phyloP scores from a whole-genome alignment of 129 eudicot species.

The Rutidosis leptorrhynchoides region DNA sequence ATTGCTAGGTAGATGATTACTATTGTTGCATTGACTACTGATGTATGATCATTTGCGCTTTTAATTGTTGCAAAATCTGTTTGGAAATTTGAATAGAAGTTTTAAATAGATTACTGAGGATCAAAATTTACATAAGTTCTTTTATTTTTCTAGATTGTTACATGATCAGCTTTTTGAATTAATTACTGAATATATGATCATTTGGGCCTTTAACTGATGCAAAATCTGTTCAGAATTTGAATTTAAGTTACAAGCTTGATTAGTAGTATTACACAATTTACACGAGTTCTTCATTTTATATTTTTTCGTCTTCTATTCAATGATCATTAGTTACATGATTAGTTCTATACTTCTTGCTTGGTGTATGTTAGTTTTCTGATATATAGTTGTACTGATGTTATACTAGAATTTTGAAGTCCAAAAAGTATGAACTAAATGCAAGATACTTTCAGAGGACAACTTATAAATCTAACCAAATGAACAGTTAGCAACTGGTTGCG shows the following conservation, averaged over 20 bases:
- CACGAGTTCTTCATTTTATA: background rate
- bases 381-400: too few relatives aligned
- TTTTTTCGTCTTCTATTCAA: too few relatives aligned
- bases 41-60: background rate
- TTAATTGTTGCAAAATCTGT: background rate
- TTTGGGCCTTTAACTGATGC: background rate
- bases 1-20: too few relatives aligned
- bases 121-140: background rate
- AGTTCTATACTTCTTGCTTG: too few relatives aligned
- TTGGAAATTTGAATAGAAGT: background rate
- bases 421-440: background rate
- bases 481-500: background rate
- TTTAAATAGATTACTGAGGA: too few relatives aligned
- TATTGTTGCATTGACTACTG: too few relatives aligned
- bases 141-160: too few relatives aligned
- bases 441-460: background rate
- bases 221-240: background rate
- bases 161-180: too few relatives aligned
- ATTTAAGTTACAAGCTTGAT: background rate
- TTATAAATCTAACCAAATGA: background rate
- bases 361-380: too few relatives aligned
- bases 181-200: background rate
- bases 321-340: too few relatives aligned
- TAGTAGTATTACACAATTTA: too few relatives aligned
- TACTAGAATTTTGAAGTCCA: too few relatives aligned